Base-by-base conservation (phyloP, 768 basidiomycete species). In the Tricholoma saponaceum region DNA sequence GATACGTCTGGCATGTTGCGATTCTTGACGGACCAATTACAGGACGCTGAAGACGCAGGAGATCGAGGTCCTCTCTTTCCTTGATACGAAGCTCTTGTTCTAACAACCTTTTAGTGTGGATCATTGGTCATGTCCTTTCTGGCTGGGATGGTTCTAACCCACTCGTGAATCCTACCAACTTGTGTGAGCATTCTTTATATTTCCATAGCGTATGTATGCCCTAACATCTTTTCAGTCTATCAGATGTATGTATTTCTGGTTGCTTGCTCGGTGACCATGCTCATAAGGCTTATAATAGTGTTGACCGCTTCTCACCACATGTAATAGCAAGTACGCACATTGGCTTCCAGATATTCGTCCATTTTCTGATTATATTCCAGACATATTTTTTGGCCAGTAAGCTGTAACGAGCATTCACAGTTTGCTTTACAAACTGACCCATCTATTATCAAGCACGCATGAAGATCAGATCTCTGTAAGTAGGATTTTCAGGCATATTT, bases 291-390 rank as follows among this genome's bases (percentile, higher is more conserved):
- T 54, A 20, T 23, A 47, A 37, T 52, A 89, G 87, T 55, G 83
- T 90, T 55, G 87, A 90, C 63, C 85, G 87, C n/a, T 90, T 79
- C 69, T 85, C 87, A 7, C 87, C 87, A 28, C 88, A 90, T 63
- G 87, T 89, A 55, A 86, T 90, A 59, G 85, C 87, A 44, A 86
- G 85, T 87, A 54, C 43, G 85, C 77, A 9, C 4, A 26, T 22
- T 33, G n/a, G 13, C 30, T 56, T 33, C 8, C 1, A n/a, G 2
- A 10, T 6, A 1, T 16, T 37, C 22, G 12, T 12, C n/a, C 20
- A 6, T 22, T 14, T 9, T 46, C 56, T 52, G 53, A 51, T 25
- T 43, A 41, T 23, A 60, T 65, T 51, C 37, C 55, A 85, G 87
- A 82, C 61, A 82, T 90, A n/a, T 89, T 90, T 75, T 91, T 77